Conservation (phyloP, 495 filamentous ascomycete species). For the Neurospora sp. region DNA sequence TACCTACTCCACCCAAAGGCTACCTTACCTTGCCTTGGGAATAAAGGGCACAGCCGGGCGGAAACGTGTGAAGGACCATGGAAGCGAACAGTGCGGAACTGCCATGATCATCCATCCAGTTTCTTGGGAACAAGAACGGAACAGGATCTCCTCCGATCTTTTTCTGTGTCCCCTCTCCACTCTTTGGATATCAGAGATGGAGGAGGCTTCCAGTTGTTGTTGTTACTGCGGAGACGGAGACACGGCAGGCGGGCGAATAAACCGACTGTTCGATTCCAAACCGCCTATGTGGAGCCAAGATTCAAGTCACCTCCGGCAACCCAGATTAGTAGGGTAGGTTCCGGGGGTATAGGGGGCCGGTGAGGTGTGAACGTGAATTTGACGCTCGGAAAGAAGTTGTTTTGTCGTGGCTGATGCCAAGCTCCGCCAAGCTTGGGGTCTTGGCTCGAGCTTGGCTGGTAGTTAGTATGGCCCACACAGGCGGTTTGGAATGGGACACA, state of each 20-base stretch:
- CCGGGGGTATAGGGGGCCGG: too few species aligned
- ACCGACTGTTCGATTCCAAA: neutral
- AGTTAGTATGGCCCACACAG: neutral
- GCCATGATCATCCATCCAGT: neutral
- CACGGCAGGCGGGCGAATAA: neutral
- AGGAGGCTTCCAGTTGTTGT: neutral
- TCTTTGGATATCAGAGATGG: neutral
- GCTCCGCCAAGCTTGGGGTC: neutral
- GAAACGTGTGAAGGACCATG: neutral
- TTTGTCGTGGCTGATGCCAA: neutral
- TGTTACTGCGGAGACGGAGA: neutral
- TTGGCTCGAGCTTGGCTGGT: too few species aligned
- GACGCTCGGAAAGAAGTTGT: neutral
- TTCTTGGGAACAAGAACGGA: neutral
- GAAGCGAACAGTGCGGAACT: neutral
- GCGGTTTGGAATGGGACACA: neutral
- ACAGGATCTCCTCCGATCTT: neutral
- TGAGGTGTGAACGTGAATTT: too few species aligned
- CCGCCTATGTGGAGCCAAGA: too few species aligned
- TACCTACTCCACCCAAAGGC: neutral
- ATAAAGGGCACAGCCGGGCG: neutral
- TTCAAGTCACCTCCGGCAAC: too few species aligned
- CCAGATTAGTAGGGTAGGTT: too few species aligned
- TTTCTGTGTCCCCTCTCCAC: neutral
- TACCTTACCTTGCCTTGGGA: neutral